Evolutionary conservation across 2,329 filamentous ascomycete genomes (phyloP), one percentile per base, ranked within the genome.

Genomic region (Orbilia oligospora): DNA sequence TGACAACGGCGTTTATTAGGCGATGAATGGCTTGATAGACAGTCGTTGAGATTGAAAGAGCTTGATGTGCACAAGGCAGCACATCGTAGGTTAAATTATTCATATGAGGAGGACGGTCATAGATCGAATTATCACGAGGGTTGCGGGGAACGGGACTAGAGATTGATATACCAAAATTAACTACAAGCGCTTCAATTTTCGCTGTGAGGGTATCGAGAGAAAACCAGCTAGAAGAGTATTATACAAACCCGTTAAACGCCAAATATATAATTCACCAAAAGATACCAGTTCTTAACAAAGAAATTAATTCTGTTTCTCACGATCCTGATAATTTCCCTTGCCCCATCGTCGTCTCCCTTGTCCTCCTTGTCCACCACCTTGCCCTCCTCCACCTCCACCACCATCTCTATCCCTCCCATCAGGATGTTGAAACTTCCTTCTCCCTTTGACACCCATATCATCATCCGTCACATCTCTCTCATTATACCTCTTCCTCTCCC

Each of bases 401-500:
- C 66, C 73, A 27, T 69, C 61, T 36, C 71, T 64, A 18, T 65
- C 64, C 24, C 68, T 66, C 3, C 75, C 75, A 64, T 78, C 75
- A 5, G 75, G 75, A 16, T 79, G 73, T 33, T 80, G 69, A 46
- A 73, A 80, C 44, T 79, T 80, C 49, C 76, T 66, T 22, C 76
- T 33, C 22, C 71, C 68, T 36, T 75, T 80, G 36, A 78, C 75
- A 14, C 73, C 75, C 79, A 80, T 80, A 70, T 71, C 73, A 20
- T 80, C 73, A 55, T 79, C 71, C 10, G 76, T 79, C 20, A 75
- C 73, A 73, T 75, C 67, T n/a, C 66, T 75, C 67, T 79, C 70
- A 76, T 78, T 80, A 64, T 79, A 78, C 38, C 68, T 63, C 80
- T 92, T 90, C 33, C 89, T 89, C 6, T 91, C 93, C 86, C 91